Evolutionary conservation across 495 filamentous ascomycete genomes (phyloP), one percentile per base, ranked within the genome.

Genomic region (Podospora sp.): DNA sequence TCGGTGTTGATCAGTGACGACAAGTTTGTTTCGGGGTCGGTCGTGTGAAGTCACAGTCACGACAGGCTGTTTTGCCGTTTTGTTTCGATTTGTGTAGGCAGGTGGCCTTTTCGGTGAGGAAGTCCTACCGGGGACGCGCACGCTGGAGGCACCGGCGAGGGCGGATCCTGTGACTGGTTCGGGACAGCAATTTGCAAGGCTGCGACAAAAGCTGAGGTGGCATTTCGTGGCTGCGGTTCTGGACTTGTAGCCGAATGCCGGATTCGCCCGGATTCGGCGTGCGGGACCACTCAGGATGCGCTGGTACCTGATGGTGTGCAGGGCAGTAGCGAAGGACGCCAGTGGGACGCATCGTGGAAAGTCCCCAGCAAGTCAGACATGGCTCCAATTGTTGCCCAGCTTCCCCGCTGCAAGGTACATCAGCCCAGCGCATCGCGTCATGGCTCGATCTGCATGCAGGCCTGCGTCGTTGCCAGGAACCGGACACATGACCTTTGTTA

Each of bases 331-430:
- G 33, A 62, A 25, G 24, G 8, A 53, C 62, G 62, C 24, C 35
- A 62, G 59, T 33, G 24, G 35, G 27, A 62, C 22, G 22, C 36
- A 62, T 62, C 33, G 16, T 40, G 59, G 25, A 62, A 62, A 62
- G 59, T 21, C 22, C 20, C 29, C 59, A 35, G 5, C 29, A 57
- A 65, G 52, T 58, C 63, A 56, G 52, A 35, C 63, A 40, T 33
- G 33, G 51, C 51, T 26, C 63, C 63, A 65, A 65, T 65, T 36
- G 40, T 40, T 14, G 35, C 26, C 51, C 46, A 26, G 24, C 49
- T 63, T 40, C 61, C 61, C 61, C 61, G 40, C 65, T 67, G 66
- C 66, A 63, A 63, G 66, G 66, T 68, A 68, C 66, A 26, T 18
- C 20, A 27, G 21, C 33, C 25, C 49, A 35, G 33, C 25, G 21